phyloP scores from a whole-genome alignment of 2,329 filamentous ascomycete species.

The Coccinonectria pachysandricola region DNA sequence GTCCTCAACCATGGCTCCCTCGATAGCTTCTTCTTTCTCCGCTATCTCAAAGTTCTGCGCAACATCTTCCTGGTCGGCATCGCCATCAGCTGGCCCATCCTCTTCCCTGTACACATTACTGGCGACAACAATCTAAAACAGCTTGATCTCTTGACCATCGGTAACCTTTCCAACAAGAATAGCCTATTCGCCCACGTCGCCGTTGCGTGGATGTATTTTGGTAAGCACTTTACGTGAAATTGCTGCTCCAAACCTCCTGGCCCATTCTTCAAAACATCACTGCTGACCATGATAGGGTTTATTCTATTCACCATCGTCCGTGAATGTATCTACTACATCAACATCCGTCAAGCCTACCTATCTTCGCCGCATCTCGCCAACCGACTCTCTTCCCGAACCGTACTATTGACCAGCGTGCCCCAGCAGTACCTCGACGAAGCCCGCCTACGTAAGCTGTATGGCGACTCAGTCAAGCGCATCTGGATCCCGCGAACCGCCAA shows the following conservation, averaged over 20 bases:
- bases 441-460: constrained; percentile 73
- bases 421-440: constrained; percentile 64
- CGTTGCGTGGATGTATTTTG: constrained; percentile 67
- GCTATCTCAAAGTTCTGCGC: constrained; percentile 59
- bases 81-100: constrained; percentile 73
- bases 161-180: constrained; percentile 53
- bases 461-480: constrained; percentile 67
- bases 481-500: constrained; percentile 75
- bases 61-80: constrained; percentile 78
- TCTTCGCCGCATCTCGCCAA: constrained; percentile 75
- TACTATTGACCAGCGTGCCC: constrained; percentile 82
- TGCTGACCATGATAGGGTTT: constrained; percentile 46
- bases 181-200: constrained; percentile 76
- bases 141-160: constrained; percentile 69
- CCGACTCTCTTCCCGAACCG: constrained; percentile 80
- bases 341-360: constrained; percentile 84
- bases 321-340: constrained; percentile 86
- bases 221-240: constrained; percentile 8
- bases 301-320: constrained; percentile 80
- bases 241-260: neutral
- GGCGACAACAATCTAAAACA: constrained; percentile 55
- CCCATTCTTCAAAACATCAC: too few species aligned
- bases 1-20: constrained; percentile 85
- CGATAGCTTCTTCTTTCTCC: constrained; percentile 83
- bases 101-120: constrained; percentile 79